Conservation (phyloP, 805 yeast species). For the Metschnikowia orientalis region DNA sequence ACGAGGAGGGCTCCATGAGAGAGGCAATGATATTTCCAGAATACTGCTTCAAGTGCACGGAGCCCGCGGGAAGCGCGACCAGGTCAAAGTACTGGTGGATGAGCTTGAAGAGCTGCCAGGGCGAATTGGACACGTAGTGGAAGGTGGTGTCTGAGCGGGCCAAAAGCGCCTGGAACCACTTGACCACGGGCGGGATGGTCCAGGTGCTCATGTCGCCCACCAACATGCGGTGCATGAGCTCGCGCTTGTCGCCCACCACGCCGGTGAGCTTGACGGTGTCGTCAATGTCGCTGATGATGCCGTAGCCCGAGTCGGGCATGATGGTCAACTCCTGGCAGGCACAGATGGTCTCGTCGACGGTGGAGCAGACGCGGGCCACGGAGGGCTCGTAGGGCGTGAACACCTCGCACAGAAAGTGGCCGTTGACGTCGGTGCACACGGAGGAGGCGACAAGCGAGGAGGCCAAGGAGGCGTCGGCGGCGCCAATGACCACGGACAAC, state of each 20-base stretch:
- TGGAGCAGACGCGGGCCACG: constrained; percentile 47
- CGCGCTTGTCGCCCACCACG: constrained; percentile 81
- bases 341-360: constrained; percentile 44
- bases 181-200: constrained; percentile 67
- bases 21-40: constrained; percentile 77
- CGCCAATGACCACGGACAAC: constrained; percentile 52
- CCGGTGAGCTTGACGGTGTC: constrained; percentile 93
- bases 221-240: constrained; percentile 73
- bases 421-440: constrained; percentile 58
- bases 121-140: constrained; percentile 94
- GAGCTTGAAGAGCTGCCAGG: constrained; percentile 77
- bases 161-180: constrained; percentile 60
- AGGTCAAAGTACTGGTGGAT: constrained; percentile 52
- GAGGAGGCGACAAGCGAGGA: constrained; percentile 25
- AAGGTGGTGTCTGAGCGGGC: constrained; percentile 49
- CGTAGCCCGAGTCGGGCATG: constrained; percentile 49
- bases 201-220: constrained; percentile 62
- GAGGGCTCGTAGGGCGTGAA: constrained; percentile 59
- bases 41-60: constrained; percentile 84
- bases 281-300: constrained; percentile 86
- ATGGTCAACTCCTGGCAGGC: constrained; percentile 43
- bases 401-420: constrained; percentile 56
- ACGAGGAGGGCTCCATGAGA: constrained; percentile 81
- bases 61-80: constrained; percentile 67
- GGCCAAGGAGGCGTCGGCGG: constrained; percentile 32